A percentile compares a stretch with the other conserved stretches of the same genome.
Evolutionary conservation across 2,329 filamentous ascomycete genomes (phyloP).

Genomic region (Simplicillium sp.): DNA sequence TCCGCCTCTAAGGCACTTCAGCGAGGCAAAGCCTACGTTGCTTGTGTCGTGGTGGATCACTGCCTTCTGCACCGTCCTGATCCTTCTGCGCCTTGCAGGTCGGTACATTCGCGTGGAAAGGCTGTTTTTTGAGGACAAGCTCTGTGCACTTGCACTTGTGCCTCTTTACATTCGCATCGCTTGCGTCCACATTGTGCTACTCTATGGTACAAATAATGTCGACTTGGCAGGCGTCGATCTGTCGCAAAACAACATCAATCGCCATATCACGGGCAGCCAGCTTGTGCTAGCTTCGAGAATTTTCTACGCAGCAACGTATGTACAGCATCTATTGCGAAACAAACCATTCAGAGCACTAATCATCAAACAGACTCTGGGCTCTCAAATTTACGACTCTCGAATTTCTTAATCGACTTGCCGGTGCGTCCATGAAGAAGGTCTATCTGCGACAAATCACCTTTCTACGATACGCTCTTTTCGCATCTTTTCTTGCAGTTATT

Average conservation of each 20-base stretch:
- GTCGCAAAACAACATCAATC: slow-evolving; percentile 43
- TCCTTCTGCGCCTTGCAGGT: slow-evolving; percentile 64
- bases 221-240: slow-evolving; percentile 40
- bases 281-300: slow-evolving; percentile 72
- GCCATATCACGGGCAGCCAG: slow-evolving; percentile 60
- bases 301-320: slow-evolving; percentile 77
- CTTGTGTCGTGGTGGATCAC: slow-evolving; percentile 93
- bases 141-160: slow-evolving; percentile 67
- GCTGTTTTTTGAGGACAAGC: slow-evolving; percentile 77
- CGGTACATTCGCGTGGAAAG: slow-evolving; percentile 75
- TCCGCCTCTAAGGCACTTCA: slow-evolving; percentile 30
- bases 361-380: slow-evolving; percentile 64
- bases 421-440: slow-evolving; percentile 64
- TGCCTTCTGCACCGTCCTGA: slow-evolving; percentile 67
- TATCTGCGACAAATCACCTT: slow-evolving; percentile 60
- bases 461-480: slow-evolving; percentile 61
- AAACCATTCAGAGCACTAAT: background rate
- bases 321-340: slow-evolving; percentile 10
- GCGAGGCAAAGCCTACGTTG: slow-evolving; percentile 68
- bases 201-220: slow-evolving; percentile 87
- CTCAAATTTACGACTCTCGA: slow-evolving; percentile 82
- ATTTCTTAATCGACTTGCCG: slow-evolving; percentile 77
- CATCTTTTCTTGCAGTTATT: slow-evolving; percentile 69
- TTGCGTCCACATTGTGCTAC: slow-evolving; percentile 69
- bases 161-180: slow-evolving; percentile 73